Conservation (phyloP, 2,329 filamentous ascomycete species). For the Colletotrichum simmondsii region DNA sequence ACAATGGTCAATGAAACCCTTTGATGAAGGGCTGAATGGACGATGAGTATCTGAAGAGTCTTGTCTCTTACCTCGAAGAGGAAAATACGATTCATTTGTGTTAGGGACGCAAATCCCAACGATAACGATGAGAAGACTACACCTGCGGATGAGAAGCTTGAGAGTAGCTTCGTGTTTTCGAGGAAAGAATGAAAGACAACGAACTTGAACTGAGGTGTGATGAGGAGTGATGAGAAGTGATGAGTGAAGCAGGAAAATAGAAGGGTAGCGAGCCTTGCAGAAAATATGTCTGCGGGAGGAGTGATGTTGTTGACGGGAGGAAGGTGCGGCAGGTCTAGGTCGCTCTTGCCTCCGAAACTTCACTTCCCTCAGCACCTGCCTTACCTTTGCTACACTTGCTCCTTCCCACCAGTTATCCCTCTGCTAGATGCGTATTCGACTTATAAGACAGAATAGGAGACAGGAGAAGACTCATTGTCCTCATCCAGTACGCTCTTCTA, state of each 20-base stretch:
- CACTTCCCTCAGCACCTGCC: background rate
- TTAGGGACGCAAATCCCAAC: background rate
- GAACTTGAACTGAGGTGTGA: background rate
- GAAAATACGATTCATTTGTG: background rate
- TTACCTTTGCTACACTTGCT: background rate
- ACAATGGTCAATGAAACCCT: background rate
- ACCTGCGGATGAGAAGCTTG: background rate
- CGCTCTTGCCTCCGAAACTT: background rate
- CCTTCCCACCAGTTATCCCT: background rate
- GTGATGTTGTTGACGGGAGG: background rate
- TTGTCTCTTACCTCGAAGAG: background rate
- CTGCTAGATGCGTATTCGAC: conserved; percentile 15
- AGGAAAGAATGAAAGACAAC: background rate
- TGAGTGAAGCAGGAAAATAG: too few species aligned
- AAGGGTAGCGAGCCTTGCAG: background rate
- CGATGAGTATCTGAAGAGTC: background rate
- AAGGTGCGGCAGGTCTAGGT: background rate
- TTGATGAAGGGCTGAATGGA: background rate
- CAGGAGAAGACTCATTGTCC: too few species aligned
- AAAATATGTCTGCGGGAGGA: background rate
- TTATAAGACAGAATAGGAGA: background rate
- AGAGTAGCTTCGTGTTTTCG: background rate
- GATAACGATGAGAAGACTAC: background rate
- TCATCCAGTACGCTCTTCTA: too few species aligned
- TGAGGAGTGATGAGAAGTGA: too few species aligned